Conservation (phyloP, 768 basidiomycete species). For the Pleurotus citrinopileatus region DNA sequence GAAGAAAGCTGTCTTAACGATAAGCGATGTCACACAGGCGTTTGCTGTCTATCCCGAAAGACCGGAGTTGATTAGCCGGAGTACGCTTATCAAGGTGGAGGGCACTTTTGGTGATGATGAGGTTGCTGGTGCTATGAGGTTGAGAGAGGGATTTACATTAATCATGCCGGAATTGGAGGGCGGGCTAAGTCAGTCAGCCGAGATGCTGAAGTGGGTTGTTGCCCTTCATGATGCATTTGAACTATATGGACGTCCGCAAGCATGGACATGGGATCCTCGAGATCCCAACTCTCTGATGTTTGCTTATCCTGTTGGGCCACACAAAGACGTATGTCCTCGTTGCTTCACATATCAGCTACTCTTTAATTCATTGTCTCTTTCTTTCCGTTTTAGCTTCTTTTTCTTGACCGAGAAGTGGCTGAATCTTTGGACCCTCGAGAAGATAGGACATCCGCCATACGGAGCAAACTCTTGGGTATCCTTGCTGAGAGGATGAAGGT, state of each 20-base stretch:
- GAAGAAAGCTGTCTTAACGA: conserved; percentile 68
- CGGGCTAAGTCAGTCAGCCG: conserved; percentile 59
- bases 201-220: conserved; percentile 90
- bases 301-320: conserved; percentile 85
- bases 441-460: conserved; percentile 70
- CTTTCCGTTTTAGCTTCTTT: conserved; percentile 58
- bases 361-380: conserved; percentile 10
- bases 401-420: conserved; percentile 82
- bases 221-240: conserved; percentile 84
- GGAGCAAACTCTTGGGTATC: conserved; percentile 60
- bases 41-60: conserved; percentile 96
- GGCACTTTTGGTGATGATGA: conserved; percentile 81
- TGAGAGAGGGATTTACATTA: conserved; percentile 81
- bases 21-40: conserved; percentile 73
- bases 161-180: conserved; percentile 86
- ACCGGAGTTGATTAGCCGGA: conserved; percentile 85
- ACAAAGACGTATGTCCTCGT: conserved; percentile 66
- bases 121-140: conserved; percentile 57
- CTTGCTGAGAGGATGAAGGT: conserved; percentile 63
- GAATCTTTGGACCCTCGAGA: conserved; percentile 75
- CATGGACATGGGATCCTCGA: conserved; percentile 88
- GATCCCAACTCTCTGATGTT: conserved; percentile 87
- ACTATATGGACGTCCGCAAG: conserved; percentile 83
- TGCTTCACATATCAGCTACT: not conserved
- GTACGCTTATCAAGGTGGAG: conserved; percentile 91